phyloP scores from a whole-genome alignment of 2,329 filamentous ascomycete genomes.

The Aspergillus fijiensis region DNA sequence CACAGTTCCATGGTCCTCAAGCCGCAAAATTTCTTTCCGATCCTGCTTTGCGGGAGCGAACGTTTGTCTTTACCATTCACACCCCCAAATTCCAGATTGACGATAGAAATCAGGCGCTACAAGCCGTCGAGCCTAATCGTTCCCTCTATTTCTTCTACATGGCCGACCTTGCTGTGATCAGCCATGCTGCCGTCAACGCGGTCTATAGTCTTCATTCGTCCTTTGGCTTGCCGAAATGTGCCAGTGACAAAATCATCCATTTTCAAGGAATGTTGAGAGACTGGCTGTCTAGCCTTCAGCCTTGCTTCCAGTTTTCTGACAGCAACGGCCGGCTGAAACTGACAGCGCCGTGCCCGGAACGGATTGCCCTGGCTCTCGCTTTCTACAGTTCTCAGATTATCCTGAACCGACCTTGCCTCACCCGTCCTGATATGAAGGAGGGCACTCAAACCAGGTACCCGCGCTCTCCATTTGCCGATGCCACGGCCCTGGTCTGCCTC shows the following conservation, averaged over 20 bases:
- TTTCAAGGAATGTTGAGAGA: background rate
- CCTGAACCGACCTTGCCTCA: constrained; percentile 6
- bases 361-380: background rate
- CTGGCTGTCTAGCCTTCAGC: background rate
- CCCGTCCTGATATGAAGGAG: constrained; percentile 1
- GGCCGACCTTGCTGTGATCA: constrained; percentile 2
- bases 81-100: background rate
- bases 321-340: background rate
- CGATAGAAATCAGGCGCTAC: background rate
- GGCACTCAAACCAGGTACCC: background rate
- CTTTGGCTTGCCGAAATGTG: background rate
- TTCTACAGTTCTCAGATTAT: constrained; percentile 7
- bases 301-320: background rate
- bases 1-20: constrained; percentile 24
- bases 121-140: background rate
- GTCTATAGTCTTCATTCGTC: background rate
- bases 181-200: background rate
- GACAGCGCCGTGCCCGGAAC: background rate
- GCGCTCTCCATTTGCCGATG: constrained; percentile 4
- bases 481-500: background rate
- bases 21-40: constrained; percentile 4
- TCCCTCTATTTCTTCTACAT: constrained; percentile 4
- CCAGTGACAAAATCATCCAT: background rate
- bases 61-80: background rate
- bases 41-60: background rate